Base-by-base conservation (phyloP, 768 basidiomycete species). In the Phanerochaete sordida region DNA sequence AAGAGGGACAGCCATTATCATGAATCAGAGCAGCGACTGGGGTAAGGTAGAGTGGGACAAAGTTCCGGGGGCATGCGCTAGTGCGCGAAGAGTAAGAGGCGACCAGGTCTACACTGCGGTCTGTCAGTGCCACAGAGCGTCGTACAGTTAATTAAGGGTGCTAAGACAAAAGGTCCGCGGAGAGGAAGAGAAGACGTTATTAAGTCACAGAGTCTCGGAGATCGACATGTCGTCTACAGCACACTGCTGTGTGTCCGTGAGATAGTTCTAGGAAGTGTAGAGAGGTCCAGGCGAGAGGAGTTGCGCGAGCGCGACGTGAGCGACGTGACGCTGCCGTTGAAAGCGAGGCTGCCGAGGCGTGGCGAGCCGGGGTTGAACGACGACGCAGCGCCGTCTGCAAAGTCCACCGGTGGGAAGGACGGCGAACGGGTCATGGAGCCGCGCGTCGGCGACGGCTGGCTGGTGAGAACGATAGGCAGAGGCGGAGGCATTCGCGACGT, bases 291-390 rank as follows among this genome's bases (percentile, higher is more conserved):
- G 70, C 85, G 82, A 3, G 88, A 90, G 8, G 79, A 77, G 63
- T 88, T 90, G 64, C 85, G 77, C 64, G 88, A 90, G 16, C 88
- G 82, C 27, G 82, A 79, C 56, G 82, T 75, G 51, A 82, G 70
- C 24, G 75, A 75, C 59, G 77, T 71, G 13, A 72, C 59, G 48
- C 72, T 75, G 67, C 69, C 67, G 49, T 74, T 68, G n/a, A 68
- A 65, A 31, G 66, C 64, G 13, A 68, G 58, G 60, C 58, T 66
- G 37, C 62, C 68, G 54, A 66, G 64, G 24, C 67, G 69, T 7
- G 70, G 71, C 11, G 69, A 69, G 35, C 67, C 66, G 21, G 69
- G 69, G 35, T 61, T 65, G 45, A 55, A 52, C 4, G 51, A 65
- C 43, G 65, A 51, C 24, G 68, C 63, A 13, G 68, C 69, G 21